Conservation (phyloP, 345 rosid genomes). For the Lenwebbia sp. region DNA sequence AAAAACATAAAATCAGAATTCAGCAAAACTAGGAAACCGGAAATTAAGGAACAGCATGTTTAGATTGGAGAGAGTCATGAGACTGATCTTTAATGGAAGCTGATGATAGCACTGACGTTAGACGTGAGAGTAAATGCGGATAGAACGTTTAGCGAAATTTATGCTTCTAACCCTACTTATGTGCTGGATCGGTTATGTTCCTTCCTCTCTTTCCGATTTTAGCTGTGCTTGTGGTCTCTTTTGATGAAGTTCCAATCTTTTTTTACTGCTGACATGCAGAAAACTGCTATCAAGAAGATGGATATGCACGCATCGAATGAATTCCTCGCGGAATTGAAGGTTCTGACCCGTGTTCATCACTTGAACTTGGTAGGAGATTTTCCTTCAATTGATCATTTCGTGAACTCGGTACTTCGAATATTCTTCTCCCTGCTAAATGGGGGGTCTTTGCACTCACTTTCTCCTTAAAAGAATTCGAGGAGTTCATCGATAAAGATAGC, state of each 20-base stretch:
- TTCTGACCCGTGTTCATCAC: slow-evolving; percentile 79
- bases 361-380: slow-evolving; percentile 58
- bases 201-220: not conserved
- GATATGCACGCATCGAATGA: slow-evolving; percentile 84
- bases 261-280: slow-evolving; percentile 28
- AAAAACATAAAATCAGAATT: not conserved
- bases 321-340: slow-evolving; percentile 80
- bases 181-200: not conserved
- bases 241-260: not conserved
- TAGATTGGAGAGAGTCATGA: not conserved
- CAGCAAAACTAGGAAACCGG: not conserved
- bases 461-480: not conserved
- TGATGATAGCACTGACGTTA: not conserved
- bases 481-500: not conserved
- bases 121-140: not conserved
- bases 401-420: not conserved
- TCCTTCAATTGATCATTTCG: not conserved
- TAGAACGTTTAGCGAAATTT: not conserved
- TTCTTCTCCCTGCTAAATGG: not conserved
- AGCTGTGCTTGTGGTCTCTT: not conserved
- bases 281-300: slow-evolving; percentile 96
- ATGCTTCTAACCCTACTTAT: not conserved
- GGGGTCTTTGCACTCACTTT: not conserved
- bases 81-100: not conserved
- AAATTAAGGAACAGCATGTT: not conserved